These are phyloP conservation scores for Tylopilus sp. DNA, from an alignment of 1,284 basidiomycete species.

Conservation along the genomic window DNA sequence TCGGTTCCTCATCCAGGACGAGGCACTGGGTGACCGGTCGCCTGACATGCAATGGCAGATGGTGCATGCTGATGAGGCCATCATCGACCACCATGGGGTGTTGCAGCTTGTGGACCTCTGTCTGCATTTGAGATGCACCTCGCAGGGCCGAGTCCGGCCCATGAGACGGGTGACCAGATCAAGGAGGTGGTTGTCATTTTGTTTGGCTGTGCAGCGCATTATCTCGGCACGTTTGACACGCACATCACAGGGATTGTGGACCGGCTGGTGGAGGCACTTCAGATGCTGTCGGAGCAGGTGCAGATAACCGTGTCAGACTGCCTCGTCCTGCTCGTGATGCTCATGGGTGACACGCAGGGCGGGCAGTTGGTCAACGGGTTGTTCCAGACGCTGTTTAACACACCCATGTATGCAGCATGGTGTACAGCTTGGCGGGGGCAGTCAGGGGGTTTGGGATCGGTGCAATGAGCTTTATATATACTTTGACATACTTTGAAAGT, in stretches of 20 bases:
- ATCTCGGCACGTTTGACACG: constrained; percentile 78
- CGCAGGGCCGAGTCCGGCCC: constrained; percentile 63
- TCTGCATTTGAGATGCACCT: constrained; percentile 86
- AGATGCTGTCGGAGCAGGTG: constrained; percentile 95
- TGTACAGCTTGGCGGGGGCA: constrained; percentile 92
- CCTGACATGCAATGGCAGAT: constrained; percentile 86
- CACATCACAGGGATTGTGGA: constrained; percentile 88
- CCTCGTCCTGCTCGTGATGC: constrained; percentile 83
- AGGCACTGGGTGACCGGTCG: constrained; percentile 88
- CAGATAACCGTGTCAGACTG: constrained; percentile 97
- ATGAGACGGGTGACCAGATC: constrained; percentile 83
- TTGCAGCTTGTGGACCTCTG: constrained; percentile 76
- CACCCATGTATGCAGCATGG: constrained; percentile 87
- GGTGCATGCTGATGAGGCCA: constrained; percentile 82
- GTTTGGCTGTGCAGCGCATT: constrained; percentile 91
- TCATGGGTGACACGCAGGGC: constrained; percentile 68
- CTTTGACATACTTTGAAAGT: too few relatives aligned
- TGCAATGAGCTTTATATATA: too few relatives aligned
- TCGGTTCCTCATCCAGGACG: constrained; percentile 82
- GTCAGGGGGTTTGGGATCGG: constrained; percentile 89
- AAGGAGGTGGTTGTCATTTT: constrained; percentile 96
- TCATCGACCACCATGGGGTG: constrained; percentile 87
- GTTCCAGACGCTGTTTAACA: constrained; percentile 77
- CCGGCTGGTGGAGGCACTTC: constrained; percentile 88
- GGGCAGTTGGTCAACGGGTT: constrained; percentile 77